These are phyloP conservation scores for Fusarium sublunatum DNA, from an alignment of 2,329 filamentous ascomycete species.

Conservation along the genomic window DNA sequence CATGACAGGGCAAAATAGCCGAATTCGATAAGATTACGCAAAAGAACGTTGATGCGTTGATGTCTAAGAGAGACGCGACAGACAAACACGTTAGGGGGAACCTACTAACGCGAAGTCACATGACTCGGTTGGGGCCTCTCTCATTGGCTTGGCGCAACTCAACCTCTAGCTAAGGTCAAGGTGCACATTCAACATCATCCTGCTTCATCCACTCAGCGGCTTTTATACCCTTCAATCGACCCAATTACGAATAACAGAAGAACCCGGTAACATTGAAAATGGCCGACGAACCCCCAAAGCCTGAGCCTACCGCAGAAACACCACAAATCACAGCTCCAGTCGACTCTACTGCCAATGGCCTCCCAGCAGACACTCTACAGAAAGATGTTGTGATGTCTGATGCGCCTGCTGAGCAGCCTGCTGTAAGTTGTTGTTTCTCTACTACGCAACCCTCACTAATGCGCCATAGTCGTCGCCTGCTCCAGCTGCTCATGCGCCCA, in stretches of 20 bases:
- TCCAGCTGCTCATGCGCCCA: conserved; percentile 52
- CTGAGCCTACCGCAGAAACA: conserved; percentile 35
- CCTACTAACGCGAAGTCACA: conserved; percentile 53
- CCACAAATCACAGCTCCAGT: conserved; percentile 36
- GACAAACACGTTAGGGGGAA: conserved; percentile 23
- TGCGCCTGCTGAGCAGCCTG: conserved; percentile 54
- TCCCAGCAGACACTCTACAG: conserved; percentile 42
- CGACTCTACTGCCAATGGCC: conserved; percentile 38
- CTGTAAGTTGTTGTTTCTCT: conserved; percentile 48
- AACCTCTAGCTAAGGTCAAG: not conserved
- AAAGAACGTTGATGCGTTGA: conserved; percentile 1
- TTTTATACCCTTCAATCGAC: conserved; percentile 17
- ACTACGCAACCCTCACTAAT: conserved; percentile 21
- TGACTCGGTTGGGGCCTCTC: conserved; percentile 45
- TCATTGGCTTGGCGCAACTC: conserved; percentile 31
- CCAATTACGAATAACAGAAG: not conserved
- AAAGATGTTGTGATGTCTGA: conserved; percentile 60
- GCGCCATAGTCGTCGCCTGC: conserved; percentile 53
- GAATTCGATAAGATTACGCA: not conserved
- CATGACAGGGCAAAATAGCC: conserved; percentile 16
- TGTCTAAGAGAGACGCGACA: conserved; percentile 31
- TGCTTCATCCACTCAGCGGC: conserved; percentile 7
- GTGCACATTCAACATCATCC: conserved; percentile 3
- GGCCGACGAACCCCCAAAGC: conserved; percentile 47
- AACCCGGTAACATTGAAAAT: conserved; percentile 37